Evolutionary conservation across 495 filamentous ascomycete genomes (phyloP).

Genomic region (Usnea hakonensis): DNA sequence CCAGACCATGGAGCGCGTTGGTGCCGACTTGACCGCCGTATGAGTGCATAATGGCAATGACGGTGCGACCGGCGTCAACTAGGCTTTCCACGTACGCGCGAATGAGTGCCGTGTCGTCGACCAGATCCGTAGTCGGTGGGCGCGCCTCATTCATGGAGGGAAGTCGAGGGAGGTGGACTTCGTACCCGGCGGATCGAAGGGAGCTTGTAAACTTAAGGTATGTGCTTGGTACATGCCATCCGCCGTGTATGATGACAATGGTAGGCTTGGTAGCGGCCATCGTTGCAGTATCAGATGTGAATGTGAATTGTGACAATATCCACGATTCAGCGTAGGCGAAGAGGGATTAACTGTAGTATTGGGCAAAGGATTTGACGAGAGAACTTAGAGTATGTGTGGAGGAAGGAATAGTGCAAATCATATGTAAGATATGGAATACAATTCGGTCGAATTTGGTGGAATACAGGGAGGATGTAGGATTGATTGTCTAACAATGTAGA

Average conservation of each 20-base stretch:
- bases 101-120: conserved; percentile 21
- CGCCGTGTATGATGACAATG: conserved; percentile 27
- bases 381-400: too few relatives aligned
- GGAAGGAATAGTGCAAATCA: too few relatives aligned
- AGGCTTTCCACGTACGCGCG: conserved; percentile 27
- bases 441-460: too few relatives aligned
- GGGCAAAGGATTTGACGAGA: too few relatives aligned
- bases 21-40: conserved; percentile 36
- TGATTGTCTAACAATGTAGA: too few relatives aligned
- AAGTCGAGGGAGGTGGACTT: conserved; percentile 29
- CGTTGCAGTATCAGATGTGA: not conserved
- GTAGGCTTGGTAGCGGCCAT: conserved; percentile 14
- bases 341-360: too few relatives aligned
- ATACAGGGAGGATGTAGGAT: not conserved
- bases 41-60: conserved; percentile 33
- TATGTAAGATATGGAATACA: not conserved
- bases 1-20: conserved; percentile 29
- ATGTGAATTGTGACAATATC: not conserved
- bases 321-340: not conserved
- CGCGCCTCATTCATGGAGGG: conserved; percentile 23
- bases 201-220: conserved; percentile 29
- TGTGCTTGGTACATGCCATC: conserved; percentile 27
- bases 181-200: conserved; percentile 25
- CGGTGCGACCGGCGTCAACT: conserved; percentile 19
- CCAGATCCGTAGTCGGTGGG: conserved; percentile 8